Conservation (phyloP, 164 flowering plant species). For the Liquidambar formosana region DNA sequence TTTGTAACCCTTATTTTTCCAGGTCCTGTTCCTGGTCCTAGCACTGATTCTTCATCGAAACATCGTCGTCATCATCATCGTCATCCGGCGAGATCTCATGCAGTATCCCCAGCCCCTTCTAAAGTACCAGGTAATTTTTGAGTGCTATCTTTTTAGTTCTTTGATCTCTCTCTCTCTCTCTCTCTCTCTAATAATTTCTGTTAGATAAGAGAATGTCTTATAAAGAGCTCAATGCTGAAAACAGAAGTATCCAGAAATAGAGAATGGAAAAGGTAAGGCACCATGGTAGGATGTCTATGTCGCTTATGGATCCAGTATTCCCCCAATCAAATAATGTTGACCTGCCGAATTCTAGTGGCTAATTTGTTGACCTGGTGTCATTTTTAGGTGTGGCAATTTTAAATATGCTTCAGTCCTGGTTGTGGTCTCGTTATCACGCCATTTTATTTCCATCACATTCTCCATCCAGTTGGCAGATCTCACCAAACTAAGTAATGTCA, state of each 20-base stretch:
- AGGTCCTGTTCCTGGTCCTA: slow-evolving; percentile 47
- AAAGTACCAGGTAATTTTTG: slow-evolving; percentile 34
- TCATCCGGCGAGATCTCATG: slow-evolving; percentile 28
- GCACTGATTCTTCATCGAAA: slow-evolving; percentile 21
- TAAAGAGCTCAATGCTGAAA: neutral
- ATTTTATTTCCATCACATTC: too few relatives aligned
- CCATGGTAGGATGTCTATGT: neutral
- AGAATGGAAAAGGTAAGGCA: neutral
- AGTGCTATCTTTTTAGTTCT: slow-evolving; percentile 6
- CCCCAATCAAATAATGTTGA: too few relatives aligned
- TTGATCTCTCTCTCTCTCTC: neutral
- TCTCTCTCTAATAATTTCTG: neutral
- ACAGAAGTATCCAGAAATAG: neutral
- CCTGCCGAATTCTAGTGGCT: too few relatives aligned
- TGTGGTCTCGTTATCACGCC: too few relatives aligned
- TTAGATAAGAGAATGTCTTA: neutral
- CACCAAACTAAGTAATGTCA: too few relatives aligned
- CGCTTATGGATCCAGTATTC: too few relatives aligned
- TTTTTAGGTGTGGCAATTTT: too few relatives aligned
- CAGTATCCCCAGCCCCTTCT: slow-evolving; percentile 53
- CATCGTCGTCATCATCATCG: slow-evolving; percentile 40
- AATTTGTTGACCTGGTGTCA: too few relatives aligned
- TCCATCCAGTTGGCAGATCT: too few relatives aligned
- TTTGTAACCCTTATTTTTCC: slow-evolving; percentile 10
- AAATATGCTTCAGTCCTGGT: too few relatives aligned